Base-by-base conservation (phyloP, 1,284 basidiomycete genomes). In the Cystodermella granulosa region DNA sequence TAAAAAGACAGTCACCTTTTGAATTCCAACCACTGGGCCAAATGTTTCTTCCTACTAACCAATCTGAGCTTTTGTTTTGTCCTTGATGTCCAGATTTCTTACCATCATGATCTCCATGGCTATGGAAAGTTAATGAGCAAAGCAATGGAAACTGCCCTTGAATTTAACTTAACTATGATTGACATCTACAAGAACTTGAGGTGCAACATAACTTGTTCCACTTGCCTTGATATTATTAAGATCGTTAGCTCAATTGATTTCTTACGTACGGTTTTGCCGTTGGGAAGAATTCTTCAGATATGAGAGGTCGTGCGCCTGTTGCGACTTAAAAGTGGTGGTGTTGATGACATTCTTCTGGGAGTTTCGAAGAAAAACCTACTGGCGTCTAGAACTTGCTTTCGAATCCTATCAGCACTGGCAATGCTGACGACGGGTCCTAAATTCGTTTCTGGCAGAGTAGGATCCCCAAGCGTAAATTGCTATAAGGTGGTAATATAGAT, bases 361-460 rank as follows among this genome's bases (percentile, higher is more conserved):
- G 11, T 7, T 21, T 16, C 3, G 38, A 14, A 34, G 13, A 37
- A 53, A 11, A 14, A 62, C 76, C 55, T 47, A 87, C 88, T 68
- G 1, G 94, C 94, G 60, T 91, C 89, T 1, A 76, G 70, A 35
- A 97, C 76, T 65, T 97, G 94, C 59, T 86, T 88, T 36, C 86
- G 76, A 50, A 98, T 95, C 47, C 81, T 75, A 46, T 82, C 75
- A 1, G 92, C 92, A 53, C 87, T 89, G 3, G 87, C 84, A 3
- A 92, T 64, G 51, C 87, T 91, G 52, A 97, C 84, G 4, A 98
- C 94, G 1, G 94, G 94, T 1, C 94, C 94, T 13, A 98, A 77
- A 24, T 83, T 90, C 2, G 84, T 89, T 13, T 79, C 76, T 5
- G 77, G 62, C 38, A 78, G 67, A 0, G 83, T 87, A 0, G 94